A percentile compares a stretch with the other conserved stretches of the same genome.
Evolutionary conservation across 1,139 yeast genomes (phyloP).

Genomic region (Geotrichum phurueaensis): DNA sequence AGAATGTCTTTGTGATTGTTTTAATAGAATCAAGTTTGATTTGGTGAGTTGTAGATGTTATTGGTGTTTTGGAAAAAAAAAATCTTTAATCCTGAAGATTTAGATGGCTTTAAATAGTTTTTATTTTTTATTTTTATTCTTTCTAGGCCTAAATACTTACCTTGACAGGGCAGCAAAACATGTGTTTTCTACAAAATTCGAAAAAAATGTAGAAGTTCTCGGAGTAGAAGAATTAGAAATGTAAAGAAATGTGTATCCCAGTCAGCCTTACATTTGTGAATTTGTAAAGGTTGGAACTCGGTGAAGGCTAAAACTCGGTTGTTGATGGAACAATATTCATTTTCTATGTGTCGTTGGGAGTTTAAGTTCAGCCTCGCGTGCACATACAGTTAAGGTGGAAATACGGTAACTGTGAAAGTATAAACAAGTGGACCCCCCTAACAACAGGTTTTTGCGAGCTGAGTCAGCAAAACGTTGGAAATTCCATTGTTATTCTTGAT

Average conservation of each 20-base stretch:
- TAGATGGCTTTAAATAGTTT: neutral
- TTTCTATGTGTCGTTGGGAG: neutral
- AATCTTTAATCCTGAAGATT: neutral
- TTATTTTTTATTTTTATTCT: neutral
- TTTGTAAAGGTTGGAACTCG: neutral
- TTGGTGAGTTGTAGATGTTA: neutral
- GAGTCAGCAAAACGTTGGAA: neutral
- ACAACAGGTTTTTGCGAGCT: neutral
- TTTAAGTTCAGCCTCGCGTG: neutral
- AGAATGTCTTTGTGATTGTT: neutral
- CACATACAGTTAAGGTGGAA: neutral
- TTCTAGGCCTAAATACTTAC: neutral
- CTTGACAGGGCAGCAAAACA: neutral
- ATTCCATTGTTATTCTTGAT: neutral
- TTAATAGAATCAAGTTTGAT: neutral
- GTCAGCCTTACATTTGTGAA: neutral
- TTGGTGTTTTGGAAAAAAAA: neutral
- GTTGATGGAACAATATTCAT: neutral
- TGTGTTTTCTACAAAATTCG: neutral
- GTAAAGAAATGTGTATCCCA: neutral
- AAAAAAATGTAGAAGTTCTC: neutral
- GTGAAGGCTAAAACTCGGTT: neutral
- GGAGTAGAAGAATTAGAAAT: neutral
- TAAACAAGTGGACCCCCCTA: neutral
- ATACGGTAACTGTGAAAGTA: neutral